Percentiles rank a stretch among this genome's conserved stretches.
These are phyloP conservation scores for Insectozyma bohioensis DNA, from an alignment of 1,139 yeast species.

Conservation along the genomic window DNA sequence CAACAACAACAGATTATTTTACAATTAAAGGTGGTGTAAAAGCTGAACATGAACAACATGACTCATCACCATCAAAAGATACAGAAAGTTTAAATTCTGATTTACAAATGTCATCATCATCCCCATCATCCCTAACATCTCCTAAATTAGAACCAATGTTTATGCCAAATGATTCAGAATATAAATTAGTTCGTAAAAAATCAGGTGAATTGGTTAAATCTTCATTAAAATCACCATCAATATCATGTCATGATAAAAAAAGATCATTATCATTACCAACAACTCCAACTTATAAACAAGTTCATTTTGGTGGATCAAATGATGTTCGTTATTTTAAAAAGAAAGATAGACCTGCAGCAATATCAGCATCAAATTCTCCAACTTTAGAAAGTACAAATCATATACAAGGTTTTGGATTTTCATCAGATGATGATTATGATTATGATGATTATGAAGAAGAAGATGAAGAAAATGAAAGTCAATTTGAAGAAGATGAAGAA, in stretches of 20 bases:
- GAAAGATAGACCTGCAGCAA: constrained; percentile 73
- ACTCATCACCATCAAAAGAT: too few species aligned
- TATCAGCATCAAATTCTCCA: constrained; percentile 67
- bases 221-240: constrained; percentile 47
- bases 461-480: constrained; percentile 17
- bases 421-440: constrained; percentile 19
- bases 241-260: constrained; percentile 35
- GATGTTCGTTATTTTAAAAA: constrained; percentile 73
- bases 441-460: constrained; percentile 21
- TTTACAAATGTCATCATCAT: constrained; percentile 8
- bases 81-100: too few species aligned
- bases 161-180: constrained; percentile 8
- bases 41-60: constrained; percentile 1
- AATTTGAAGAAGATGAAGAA: constrained; percentile 7
- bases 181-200: constrained; percentile 60
- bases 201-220: constrained; percentile 81
- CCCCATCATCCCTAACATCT: constrained; percentile 10
- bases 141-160: constrained; percentile 5
- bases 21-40: constrained; percentile 4
- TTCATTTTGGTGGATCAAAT: constrained; percentile 69
- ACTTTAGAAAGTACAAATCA: constrained; percentile 23
- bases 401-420: too few species aligned
- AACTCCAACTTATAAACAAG: constrained; percentile 71
- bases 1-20: constrained; percentile 10
- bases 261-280: constrained; percentile 68